phyloP scores from a whole-genome alignment of 2,329 filamentous ascomycete species.

The Sclerotinia nivalis region DNA sequence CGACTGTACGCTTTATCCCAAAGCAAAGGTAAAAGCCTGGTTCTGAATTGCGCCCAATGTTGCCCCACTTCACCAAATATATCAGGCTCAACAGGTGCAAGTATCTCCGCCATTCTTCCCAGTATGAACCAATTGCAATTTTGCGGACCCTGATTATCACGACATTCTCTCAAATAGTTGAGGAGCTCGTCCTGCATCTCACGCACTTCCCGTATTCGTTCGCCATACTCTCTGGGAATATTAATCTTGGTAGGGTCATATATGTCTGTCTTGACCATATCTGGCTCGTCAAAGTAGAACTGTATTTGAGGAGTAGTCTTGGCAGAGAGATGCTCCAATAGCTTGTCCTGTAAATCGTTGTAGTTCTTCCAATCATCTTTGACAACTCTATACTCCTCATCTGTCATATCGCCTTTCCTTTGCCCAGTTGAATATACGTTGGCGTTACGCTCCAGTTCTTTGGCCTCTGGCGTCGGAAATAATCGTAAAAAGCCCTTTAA shows the following conservation, averaged over 20 bases:
- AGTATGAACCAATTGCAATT: slow-evolving; percentile 7
- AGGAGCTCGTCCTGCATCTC: not conserved
- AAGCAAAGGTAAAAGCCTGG: slow-evolving; percentile 8
- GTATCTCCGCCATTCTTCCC: slow-evolving; percentile 18
- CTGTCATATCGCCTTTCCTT: not conserved
- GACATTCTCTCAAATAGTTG: not conserved
- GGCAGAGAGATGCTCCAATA: slow-evolving; percentile 15
- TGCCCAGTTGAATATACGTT: slow-evolving; percentile 17
- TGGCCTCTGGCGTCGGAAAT: slow-evolving; percentile 8
- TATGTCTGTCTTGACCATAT: slow-evolving; percentile 17
- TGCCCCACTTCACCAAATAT: slow-evolving; percentile 9
- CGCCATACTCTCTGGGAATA: slow-evolving; percentile 9
- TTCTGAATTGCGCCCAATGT: slow-evolving; percentile 14
- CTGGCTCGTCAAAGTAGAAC: slow-evolving; percentile 13
- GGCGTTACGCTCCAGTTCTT: slow-evolving; percentile 13
- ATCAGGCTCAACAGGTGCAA: slow-evolving; percentile 12
- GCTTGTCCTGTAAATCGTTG: slow-evolving; percentile 10
- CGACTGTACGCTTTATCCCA: slow-evolving; percentile 1
- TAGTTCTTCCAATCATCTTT: slow-evolving; percentile 20
- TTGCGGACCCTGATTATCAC: not conserved
- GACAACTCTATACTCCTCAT: slow-evolving; percentile 12
- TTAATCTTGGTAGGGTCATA: slow-evolving; percentile 16
- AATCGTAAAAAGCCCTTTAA: slow-evolving; percentile 10
- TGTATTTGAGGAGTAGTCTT: slow-evolving; percentile 8
- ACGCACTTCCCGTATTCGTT: not conserved